Evolutionary conservation across 495 filamentous ascomycete species (phyloP), one percentile per base, ranked within the genome.

Genomic region (Penicillium verhagenii): DNA sequence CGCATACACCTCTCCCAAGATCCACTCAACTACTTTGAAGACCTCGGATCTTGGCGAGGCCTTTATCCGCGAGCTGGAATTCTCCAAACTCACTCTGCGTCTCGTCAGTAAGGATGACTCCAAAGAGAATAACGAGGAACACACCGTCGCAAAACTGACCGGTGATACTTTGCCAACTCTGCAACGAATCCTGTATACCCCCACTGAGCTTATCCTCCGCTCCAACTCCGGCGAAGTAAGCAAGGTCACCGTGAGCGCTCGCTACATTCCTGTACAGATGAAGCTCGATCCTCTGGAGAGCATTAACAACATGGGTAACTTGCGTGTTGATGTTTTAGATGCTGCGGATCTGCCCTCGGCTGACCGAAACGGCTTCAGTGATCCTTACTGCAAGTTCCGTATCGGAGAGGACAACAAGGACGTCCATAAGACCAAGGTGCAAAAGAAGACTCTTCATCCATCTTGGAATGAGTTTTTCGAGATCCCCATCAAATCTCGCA

Each of bases 381-480:
- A 99, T 62, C 94, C 94, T 4, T 99, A 90, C 76, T 95, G 90
- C 80, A 95, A 94, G 61, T 97, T 99, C 70, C 82, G 86, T 56
- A 78, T 97, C 46, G 89, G 92, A 64, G 92, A 86, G 37, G 85
- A 91, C 62, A 90, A 85, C 38, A 84, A 91, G 64, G 86, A 90
- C 29, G 79, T 99, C 14, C 88, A 86, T 81, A 97, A 97, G 76
- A 95, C 92, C 33, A 91, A 96, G 70, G 84, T 86, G 4, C 88
- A 93, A 66, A 97, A 97, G 83, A 99, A 97, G 80, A 97, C 93
- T 0, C 80, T 97, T 10, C 86, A 93, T 57, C 94, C 94, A 8
- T 81, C 85, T 0, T 99, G 94, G 94, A 97, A 97, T 62, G 95
- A 99, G 64, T 87, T 83, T 64, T 97, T 97, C 66, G 94, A 97